Evolutionary conservation across 495 filamentous ascomycete genomes (phyloP).

Genomic region (Penicilliopsis zonata): DNA sequence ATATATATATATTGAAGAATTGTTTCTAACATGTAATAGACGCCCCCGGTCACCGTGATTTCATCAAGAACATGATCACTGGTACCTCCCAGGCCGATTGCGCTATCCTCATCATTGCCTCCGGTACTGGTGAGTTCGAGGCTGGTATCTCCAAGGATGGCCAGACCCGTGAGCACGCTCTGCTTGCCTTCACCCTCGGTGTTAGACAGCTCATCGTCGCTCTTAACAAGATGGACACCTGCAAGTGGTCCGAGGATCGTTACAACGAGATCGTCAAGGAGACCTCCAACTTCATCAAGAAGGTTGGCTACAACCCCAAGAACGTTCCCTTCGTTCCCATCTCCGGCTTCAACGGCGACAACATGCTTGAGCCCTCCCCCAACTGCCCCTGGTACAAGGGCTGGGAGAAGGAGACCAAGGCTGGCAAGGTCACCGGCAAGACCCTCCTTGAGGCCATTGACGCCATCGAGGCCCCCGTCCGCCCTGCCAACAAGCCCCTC

Average conservation of each 20-base stretch:
- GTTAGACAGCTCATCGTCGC: conserved; percentile 99
- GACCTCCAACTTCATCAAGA: conserved; percentile 99
- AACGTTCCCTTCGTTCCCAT: conserved; percentile 95
- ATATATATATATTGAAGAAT: too few relatives aligned
- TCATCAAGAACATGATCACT: conserved; percentile 99
- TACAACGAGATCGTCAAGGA: conserved; percentile 99
- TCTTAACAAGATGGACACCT: conserved; percentile 99
- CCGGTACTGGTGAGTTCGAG: conserved; percentile 99
- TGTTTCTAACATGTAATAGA: too few relatives aligned
- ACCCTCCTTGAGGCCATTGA: conserved; percentile 99
- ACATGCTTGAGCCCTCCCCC: conserved; percentile 87
- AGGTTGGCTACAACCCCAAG: conserved; percentile 99
- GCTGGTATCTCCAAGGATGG: conserved; percentile 99
- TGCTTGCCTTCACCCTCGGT: conserved; percentile 99
- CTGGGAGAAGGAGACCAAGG: conserved; percentile 99
- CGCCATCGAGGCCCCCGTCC: conserved; percentile 82
- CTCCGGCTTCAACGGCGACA: conserved; percentile 99
- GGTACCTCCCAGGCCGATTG: conserved; percentile 99
- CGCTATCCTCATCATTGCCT: conserved; percentile 99
- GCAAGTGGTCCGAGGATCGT: conserved; percentile 93
- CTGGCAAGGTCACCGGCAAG: conserved; percentile 79
- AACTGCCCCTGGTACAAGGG: conserved; percentile 99
- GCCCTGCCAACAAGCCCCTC: conserved; percentile 80
- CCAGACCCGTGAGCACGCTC: conserved; percentile 99
- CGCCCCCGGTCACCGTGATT: conserved; percentile 99